phyloP scores from a whole-genome alignment of 2,329 filamentous ascomycete species.

The Arthrobotrys sinensis region DNA sequence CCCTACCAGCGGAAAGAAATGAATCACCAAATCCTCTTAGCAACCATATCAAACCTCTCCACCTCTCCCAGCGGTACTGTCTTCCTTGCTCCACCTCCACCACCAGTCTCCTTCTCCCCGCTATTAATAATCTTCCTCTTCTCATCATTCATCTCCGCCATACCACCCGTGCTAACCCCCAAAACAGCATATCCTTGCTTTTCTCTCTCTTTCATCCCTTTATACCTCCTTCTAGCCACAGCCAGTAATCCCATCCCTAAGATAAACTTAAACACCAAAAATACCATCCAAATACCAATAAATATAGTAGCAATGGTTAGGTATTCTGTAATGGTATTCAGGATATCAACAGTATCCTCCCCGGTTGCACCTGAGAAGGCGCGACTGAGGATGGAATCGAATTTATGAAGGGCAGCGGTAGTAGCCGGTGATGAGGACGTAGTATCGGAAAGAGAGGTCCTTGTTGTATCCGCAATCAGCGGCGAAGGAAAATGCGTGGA shows the following conservation, averaged over 20 bases:
- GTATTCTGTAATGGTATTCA: conserved; percentile 53
- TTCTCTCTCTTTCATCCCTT: conserved; percentile 79
- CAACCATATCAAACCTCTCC: conserved; percentile 89
- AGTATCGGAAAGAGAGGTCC: conserved; percentile 59
- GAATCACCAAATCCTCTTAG: conserved; percentile 91
- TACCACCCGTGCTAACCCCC: conserved; percentile 84
- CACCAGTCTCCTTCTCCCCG: conserved; percentile 77
- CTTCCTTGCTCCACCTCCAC: conserved; percentile 72
- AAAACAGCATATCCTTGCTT: conserved; percentile 77
- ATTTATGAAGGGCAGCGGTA: conserved; percentile 81
- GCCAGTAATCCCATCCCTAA: conserved; percentile 89
- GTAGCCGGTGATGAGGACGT: conserved; percentile 80
- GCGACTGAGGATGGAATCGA: conserved; percentile 82
- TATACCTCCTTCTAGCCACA: conserved; percentile 84
- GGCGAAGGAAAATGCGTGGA: conserved; percentile 86
- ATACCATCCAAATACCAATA: conserved; percentile 84
- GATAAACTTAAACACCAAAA: conserved; percentile 86
- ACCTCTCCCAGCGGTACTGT: conserved; percentile 73
- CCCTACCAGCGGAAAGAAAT: neutral
- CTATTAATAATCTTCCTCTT: conserved; percentile 87
- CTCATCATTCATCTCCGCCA: conserved; percentile 90
- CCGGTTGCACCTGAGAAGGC: conserved; percentile 78
- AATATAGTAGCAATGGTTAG: conserved; percentile 72
- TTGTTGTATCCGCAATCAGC: conserved; percentile 75
- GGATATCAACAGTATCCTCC: conserved; percentile 72